phyloP scores from a whole-genome alignment of 2,329 filamentous ascomycete genomes.

The Talaromyces marneffei region DNA sequence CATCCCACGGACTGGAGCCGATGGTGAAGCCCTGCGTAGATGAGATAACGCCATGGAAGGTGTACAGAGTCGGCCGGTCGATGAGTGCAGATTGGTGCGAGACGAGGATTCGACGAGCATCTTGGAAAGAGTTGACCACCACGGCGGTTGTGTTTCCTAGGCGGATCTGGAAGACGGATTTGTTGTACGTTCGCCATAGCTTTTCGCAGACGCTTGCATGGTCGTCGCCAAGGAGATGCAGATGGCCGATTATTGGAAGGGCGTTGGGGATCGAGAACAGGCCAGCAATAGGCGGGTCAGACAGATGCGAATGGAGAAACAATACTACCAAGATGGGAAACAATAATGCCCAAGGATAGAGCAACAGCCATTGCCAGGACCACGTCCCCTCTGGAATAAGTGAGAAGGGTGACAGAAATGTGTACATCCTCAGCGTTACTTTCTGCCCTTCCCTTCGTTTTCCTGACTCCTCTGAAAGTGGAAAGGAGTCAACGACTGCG shows the following conservation, averaged over 20 bases:
- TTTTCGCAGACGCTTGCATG: slow-evolving; percentile 48
- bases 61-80: slow-evolving; percentile 66
- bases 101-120: slow-evolving; percentile 61
- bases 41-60: slow-evolving; percentile 68
- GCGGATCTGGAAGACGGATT: slow-evolving; percentile 50
- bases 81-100: slow-evolving; percentile 67
- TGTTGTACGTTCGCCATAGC: slow-evolving; percentile 48
- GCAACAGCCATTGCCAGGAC: not conserved
- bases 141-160: slow-evolving; percentile 52
- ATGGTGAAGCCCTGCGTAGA: slow-evolving; percentile 69
- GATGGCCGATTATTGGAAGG: too few species aligned
- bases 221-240: slow-evolving; percentile 42
- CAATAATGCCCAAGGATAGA: not conserved
- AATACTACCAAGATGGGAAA: not conserved
- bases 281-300: not conserved
- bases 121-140: slow-evolving; percentile 67
- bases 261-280: not conserved
- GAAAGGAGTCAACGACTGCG: too few species aligned
- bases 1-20: slow-evolving; percentile 71
- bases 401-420: not conserved
- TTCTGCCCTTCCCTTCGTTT: too few species aligned
- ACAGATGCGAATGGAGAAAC: not conserved
- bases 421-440: not conserved
- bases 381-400: not conserved
- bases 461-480: too few species aligned